A percentile compares a stretch with the other conserved stretches of the same genome.
phyloP scores from a whole-genome alignment of 2,329 filamentous ascomycete genomes.

The Metarhizium sp. region DNA sequence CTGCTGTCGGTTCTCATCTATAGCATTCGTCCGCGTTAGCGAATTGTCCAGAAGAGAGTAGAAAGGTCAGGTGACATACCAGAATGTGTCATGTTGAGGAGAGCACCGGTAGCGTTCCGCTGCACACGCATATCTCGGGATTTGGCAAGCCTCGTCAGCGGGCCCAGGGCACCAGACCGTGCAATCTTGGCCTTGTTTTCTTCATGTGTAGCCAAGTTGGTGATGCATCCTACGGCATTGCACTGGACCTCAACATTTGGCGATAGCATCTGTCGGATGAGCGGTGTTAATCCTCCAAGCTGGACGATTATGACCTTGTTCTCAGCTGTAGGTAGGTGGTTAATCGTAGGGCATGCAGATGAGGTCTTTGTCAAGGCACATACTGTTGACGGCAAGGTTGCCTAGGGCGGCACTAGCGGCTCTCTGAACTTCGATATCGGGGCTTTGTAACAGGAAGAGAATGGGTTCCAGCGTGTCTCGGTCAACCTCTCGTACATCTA shows the following conservation, averaged over 20 bases:
- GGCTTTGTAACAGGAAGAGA: slow-evolving; percentile 85
- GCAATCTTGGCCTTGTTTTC: slow-evolving; percentile 99
- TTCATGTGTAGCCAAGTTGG: slow-evolving; percentile 94
- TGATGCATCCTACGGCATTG: slow-evolving; percentile 98
- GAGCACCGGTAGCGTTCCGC: slow-evolving; percentile 88
- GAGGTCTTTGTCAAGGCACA: slow-evolving; percentile 18
- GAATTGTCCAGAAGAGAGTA: neutral
- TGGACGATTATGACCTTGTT: slow-evolving; percentile 97
- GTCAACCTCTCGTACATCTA: slow-evolving; percentile 95
- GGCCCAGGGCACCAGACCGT: slow-evolving; percentile 82
- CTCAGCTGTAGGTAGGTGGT: slow-evolving; percentile 60
- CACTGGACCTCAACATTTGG: slow-evolving; percentile 97
- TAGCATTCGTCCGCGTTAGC: neutral
- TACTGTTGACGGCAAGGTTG: slow-evolving; percentile 96
- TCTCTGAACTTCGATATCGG: slow-evolving; percentile 93
- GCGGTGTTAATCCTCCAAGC: slow-evolving; percentile 77
- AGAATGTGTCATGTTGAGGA: slow-evolving; percentile 99
- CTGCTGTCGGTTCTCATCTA: slow-evolving; percentile 95
- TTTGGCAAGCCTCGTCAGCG: slow-evolving; percentile 84
- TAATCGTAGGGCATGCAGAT: neutral
- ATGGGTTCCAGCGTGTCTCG: slow-evolving; percentile 93
- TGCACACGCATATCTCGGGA: slow-evolving; percentile 98
- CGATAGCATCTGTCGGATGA: slow-evolving; percentile 98
- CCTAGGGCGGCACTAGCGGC: slow-evolving; percentile 93
- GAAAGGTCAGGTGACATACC: slow-evolving; percentile 44